Evolutionary conservation across 179 eudicot genomes (phyloP).

Genomic region (Drosera spatulata): DNA sequence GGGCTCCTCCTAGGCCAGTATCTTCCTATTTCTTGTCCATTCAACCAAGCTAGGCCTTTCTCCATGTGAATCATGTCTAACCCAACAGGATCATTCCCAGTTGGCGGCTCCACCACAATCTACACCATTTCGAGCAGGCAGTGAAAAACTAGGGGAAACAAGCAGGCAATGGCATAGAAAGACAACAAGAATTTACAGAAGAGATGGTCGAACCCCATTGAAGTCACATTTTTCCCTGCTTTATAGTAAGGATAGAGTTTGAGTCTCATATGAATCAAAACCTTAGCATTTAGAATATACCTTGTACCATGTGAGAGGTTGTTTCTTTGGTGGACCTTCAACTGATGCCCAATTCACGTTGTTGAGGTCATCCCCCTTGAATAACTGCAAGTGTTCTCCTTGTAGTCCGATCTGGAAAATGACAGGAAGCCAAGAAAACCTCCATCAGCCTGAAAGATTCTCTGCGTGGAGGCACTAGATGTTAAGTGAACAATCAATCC

Average conservation of each 20-base stretch:
- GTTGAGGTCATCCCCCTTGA: constrained; percentile 21
- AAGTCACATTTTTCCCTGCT: no score
- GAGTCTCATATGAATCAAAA: no score
- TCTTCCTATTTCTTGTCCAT: constrained; percentile 90
- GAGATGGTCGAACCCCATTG: constrained; percentile 3
- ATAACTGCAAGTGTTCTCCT: constrained; percentile 66
- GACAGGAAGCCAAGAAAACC: not conserved
- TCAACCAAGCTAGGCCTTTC: constrained; percentile 93
- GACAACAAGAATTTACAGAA: not conserved
- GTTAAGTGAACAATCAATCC: no score
- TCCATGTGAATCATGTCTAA: constrained; percentile 94
- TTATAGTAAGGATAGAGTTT: no score
- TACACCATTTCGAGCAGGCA: constrained; percentile 20
- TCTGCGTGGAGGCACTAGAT: no score
- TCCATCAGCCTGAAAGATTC: no score
- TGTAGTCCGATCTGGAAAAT: constrained; percentile 58
- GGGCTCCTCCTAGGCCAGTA: constrained; percentile 81
- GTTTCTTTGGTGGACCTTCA: constrained; percentile 46
- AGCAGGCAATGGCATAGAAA: not conserved
- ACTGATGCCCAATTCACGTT: constrained; percentile 50
- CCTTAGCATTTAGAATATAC: constrained; percentile 18
- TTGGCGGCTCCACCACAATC: constrained; percentile 82
- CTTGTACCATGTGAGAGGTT: constrained; percentile 98
- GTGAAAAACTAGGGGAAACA: not conserved
- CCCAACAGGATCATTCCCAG: constrained; percentile 81